Conservation (phyloP, 768 basidiomycete genomes). For the Thelephora ganbajun region DNA sequence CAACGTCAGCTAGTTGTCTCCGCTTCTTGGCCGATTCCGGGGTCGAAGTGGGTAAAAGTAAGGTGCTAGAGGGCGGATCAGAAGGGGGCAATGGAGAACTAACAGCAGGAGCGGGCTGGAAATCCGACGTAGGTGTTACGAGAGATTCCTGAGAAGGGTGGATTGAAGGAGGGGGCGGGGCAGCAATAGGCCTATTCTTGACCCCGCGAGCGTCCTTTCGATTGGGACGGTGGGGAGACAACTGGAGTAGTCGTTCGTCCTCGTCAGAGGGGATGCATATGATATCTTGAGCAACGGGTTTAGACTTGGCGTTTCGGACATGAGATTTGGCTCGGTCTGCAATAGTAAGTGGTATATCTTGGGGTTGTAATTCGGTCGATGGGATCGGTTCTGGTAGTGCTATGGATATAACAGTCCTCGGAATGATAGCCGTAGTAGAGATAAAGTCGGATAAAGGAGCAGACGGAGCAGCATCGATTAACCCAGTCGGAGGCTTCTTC, state of each 20-base stretch:
- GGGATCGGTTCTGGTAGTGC: no score
- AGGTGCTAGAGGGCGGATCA: conserved; percentile 11
- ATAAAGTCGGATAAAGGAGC: no score
- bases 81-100: conserved; percentile 16
- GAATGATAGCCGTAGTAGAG: no score
- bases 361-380: no score
- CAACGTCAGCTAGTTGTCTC: not conserved
- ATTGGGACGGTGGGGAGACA: not conserved
- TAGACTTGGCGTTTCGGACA: not conserved
- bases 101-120: not conserved
- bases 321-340: not conserved
- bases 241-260: not conserved
- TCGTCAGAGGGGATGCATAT: not conserved
- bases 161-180: not conserved
- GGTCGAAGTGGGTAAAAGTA: conserved; percentile 2
- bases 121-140: conserved; percentile 11
- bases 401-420: no score
- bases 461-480: no score
- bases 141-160: not conserved
- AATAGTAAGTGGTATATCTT: not conserved
- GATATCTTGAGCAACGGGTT: not conserved
- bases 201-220: not conserved
- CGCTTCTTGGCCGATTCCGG: conserved; percentile 9
- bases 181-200: no score
- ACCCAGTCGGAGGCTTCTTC: no score